A percentile compares a stretch with the other conserved stretches of the same genome.
Conservation (phyloP, 2,329 filamentous ascomycete species). For the Raffaelea albimanens region DNA sequence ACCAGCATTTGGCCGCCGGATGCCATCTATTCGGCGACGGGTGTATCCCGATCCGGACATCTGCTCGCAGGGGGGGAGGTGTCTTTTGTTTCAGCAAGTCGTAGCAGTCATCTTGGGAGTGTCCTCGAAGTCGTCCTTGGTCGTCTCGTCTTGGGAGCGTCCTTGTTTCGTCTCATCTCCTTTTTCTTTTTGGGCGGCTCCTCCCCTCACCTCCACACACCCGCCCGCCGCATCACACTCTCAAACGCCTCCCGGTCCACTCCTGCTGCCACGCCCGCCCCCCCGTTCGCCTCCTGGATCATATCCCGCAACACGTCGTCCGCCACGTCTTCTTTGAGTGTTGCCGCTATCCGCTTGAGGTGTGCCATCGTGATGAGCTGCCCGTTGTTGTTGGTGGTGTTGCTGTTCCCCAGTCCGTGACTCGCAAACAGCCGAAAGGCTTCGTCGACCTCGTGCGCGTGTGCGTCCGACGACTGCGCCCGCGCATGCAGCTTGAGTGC, state of each 20-base stretch:
- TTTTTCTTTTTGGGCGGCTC: background rate
- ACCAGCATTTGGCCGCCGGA: no score
- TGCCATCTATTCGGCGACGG: no score
- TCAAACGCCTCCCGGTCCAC: constrained; percentile 77
- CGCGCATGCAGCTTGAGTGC: constrained; percentile 71
- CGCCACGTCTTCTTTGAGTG: constrained; percentile 68
- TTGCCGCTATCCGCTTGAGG: constrained; percentile 66
- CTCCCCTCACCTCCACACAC: constrained; percentile 59
- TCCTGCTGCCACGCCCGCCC: constrained; percentile 58
- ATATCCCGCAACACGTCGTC: constrained; percentile 80
- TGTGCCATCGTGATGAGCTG: constrained; percentile 71
- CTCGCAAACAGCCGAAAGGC: constrained; percentile 66
- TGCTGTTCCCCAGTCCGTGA: background rate
- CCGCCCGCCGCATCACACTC: constrained; percentile 74
- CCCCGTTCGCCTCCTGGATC: constrained; percentile 88
- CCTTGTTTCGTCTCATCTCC: background rate
- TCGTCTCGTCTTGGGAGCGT: background rate
- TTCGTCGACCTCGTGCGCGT: constrained; percentile 62
- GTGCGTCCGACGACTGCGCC: constrained; percentile 41
- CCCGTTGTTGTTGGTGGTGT: constrained; percentile 13
- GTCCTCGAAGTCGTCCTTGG: background rate
- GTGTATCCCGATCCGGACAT: no score
- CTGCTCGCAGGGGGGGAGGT: no score
- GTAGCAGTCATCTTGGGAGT: no score
- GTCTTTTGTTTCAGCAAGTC: no score